These are phyloP conservation scores for Castanopsis chinensis DNA, from an alignment of 306 rosid species.

Conservation along the genomic window DNA sequence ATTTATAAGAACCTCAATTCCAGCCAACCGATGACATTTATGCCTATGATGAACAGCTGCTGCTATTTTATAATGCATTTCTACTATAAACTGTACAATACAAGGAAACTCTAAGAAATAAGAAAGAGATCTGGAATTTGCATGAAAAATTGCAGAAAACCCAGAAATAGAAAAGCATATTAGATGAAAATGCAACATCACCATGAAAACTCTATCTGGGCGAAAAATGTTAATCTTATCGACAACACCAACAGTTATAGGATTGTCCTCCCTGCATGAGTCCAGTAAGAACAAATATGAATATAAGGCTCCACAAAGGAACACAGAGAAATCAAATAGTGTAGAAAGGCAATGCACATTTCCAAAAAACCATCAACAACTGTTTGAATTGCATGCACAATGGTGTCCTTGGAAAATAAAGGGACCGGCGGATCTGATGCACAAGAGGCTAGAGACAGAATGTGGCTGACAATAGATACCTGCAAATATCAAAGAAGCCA, in stretches of 20 bases:
- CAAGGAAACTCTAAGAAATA: constrained; percentile 14
- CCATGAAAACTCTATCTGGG: constrained; percentile 90
- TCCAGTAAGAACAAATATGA: constrained; percentile 28
- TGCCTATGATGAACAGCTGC: constrained; percentile 88
- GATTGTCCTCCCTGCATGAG: constrained; percentile 56
- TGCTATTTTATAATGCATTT: constrained; percentile 74
- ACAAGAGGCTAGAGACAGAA: constrained; percentile 71
- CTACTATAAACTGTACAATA: constrained; percentile 75
- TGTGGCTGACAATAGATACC: constrained; percentile 84
- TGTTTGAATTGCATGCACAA: constrained; percentile 56
- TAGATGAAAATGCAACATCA: constrained; percentile 26
- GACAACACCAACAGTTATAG: constrained; percentile 43
- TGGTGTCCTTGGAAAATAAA: constrained; percentile 59
- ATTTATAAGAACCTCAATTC: constrained; percentile 73
- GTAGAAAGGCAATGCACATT: constrained; percentile 42
- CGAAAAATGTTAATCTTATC: constrained; percentile 89
- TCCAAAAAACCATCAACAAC: constrained; percentile 92
- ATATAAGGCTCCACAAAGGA: constrained; percentile 3
- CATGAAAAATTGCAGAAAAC: not conserved
- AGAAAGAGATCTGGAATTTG: constrained; percentile 14
- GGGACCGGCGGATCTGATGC: constrained; percentile 66
- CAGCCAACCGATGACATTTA: constrained; percentile 76
- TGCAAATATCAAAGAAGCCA: constrained; percentile 28
- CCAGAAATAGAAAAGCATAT: not conserved
- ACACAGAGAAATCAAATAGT: constrained; percentile 2